These are phyloP conservation scores for Huntiella omanensis DNA, from an alignment of 2,329 filamentous ascomycete species.

Conservation along the genomic window DNA sequence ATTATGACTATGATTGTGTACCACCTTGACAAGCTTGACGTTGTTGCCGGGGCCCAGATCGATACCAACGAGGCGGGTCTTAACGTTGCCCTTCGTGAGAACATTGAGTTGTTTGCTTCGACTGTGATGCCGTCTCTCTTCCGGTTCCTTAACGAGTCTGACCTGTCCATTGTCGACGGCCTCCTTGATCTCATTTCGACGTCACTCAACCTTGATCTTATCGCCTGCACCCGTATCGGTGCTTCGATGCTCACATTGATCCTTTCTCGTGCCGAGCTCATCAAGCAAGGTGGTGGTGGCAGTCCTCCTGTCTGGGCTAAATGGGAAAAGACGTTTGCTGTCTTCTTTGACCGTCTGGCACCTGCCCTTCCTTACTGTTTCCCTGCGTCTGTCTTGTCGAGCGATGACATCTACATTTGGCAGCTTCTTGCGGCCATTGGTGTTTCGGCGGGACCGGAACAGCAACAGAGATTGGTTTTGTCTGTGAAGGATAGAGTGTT, in stretches of 20 bases:
- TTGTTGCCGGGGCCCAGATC: conserved; percentile 65
- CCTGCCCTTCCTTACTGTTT: conserved; percentile 71
- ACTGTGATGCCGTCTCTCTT: conserved; percentile 82
- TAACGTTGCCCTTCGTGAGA: conserved; percentile 66
- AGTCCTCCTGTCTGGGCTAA: conserved; percentile 59
- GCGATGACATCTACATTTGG: conserved; percentile 94
- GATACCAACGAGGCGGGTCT: conserved; percentile 51
- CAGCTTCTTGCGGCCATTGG: conserved; percentile 92
- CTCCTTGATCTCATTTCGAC: conserved; percentile 72
- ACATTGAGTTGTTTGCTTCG: conserved; percentile 75
- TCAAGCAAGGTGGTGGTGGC: conserved; percentile 61
- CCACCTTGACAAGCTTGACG: conserved; percentile 79
- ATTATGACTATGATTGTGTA: conserved; percentile 92
- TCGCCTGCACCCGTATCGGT: conserved; percentile 74
- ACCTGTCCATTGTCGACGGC: conserved; percentile 76
- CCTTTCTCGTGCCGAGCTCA: conserved; percentile 77
- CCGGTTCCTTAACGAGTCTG: conserved; percentile 76
- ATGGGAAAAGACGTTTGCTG: conserved; percentile 70
- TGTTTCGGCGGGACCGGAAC: conserved; percentile 79
- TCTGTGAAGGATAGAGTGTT: conserved; percentile 97
- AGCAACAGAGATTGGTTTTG: conserved; percentile 84
- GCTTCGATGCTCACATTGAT: conserved; percentile 85
- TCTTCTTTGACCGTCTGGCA: conserved; percentile 74
- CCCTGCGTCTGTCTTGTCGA: conserved; percentile 73
- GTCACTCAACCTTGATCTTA: conserved; percentile 64